Evolutionary conservation across 805 yeast genomes (phyloP), one percentile per base, ranked within the genome.

Genomic region (Metschnikowia picachoensis): DNA sequence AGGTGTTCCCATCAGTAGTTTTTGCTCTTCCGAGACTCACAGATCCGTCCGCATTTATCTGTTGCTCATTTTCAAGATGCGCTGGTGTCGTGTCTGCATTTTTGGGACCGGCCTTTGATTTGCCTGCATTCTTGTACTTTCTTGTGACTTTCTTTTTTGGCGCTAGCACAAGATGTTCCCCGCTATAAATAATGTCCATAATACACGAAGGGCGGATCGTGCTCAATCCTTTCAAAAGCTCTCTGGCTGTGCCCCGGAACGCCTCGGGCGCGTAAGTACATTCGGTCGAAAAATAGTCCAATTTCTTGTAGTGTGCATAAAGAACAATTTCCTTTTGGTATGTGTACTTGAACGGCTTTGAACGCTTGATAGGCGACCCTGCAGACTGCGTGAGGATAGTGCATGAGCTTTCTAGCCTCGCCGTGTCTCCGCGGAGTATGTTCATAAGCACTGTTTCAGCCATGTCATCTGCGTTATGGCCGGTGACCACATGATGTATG

Each of bases 201-300:
- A 94, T 94, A 59, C 97, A 85, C 32, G 94, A 83, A 13, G 99
- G 97, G 56, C 97, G 77, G 1, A 91, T 82, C 3, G 92, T 80
- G 61, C 94, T 99, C 35, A 94, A 69, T 53, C 89, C 87, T 66
- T 94, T 94, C 74, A 94, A 82, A 27, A 94, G 72, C 48, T 90
- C 89, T 60, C 99, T 78, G 0, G 99, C 97, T 0, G 98, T 94
- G 15, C 99, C 99, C 55, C 99, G 74, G 60, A 94, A 94, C 0
- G 99, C 98, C 63, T 94, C 99, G 2, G 99, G 98, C 0, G 99
- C 96, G 68, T 94, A 94, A 0, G 97, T 85, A 64, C 99, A 94
- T 60, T 94, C 99, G 0, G 99, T 94, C 9, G 96, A 87, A 63
- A 94, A 94, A 62, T 94, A 94, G 67, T 94, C 99, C 42, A 94